These are phyloP conservation scores for Apiospora rasikravindrae DNA, from an alignment of 2,329 filamentous ascomycete genomes.

Conservation along the genomic window DNA sequence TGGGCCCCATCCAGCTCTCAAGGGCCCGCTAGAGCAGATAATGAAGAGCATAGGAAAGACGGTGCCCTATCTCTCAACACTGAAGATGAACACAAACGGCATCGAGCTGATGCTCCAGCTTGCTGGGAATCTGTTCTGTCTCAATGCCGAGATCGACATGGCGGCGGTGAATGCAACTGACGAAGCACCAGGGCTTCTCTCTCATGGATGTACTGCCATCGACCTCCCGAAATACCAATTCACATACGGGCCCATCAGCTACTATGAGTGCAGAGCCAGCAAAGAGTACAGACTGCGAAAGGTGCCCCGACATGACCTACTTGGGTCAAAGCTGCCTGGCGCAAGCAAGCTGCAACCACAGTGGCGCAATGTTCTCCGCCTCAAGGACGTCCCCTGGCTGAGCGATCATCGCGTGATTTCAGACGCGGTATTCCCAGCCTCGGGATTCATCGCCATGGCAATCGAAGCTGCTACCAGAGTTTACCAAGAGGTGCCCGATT, in stretches of 20 bases:
- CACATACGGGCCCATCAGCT: constrained; percentile 22
- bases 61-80: not conserved
- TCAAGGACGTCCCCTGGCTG: constrained; percentile 26
- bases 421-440: constrained; percentile 25
- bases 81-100: constrained; percentile 19
- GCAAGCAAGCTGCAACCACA: constrained; percentile 21
- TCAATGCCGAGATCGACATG: constrained; percentile 22
- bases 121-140: constrained; percentile 22
- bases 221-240: constrained; percentile 26
- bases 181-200: constrained; percentile 11
- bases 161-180: constrained; percentile 24
- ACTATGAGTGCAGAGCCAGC: constrained; percentile 25
- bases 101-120: constrained; percentile 18
- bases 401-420: constrained; percentile 24
- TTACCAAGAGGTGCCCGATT: constrained; percentile 22
- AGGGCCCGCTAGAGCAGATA: constrained; percentile 22
- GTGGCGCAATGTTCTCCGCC: constrained; percentile 27
- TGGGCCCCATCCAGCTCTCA: constrained; percentile 25
- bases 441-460: constrained; percentile 26
- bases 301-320: constrained; percentile 26
- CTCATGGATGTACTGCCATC: constrained; percentile 21
- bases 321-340: constrained; percentile 24
- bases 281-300: constrained; percentile 24
- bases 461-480: constrained; percentile 26
- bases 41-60: constrained; percentile 17